Evolutionary conservation across 129 eudicot species (phyloP).

Genomic region (Kitagawia praeruptora): DNA sequence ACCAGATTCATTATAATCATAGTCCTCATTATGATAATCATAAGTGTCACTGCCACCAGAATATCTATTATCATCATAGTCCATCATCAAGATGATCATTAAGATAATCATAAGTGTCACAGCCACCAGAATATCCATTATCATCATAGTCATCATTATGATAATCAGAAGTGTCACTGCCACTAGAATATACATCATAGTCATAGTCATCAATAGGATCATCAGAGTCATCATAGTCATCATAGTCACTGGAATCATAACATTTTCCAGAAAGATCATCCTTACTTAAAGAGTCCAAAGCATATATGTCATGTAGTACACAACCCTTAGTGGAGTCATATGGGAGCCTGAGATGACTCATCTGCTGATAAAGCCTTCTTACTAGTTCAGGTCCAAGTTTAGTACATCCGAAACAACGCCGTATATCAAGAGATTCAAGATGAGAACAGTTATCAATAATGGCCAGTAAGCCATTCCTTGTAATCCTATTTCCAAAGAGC

Average conservation of each 20-base stretch:
- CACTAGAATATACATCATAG: too few species aligned
- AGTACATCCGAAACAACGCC: conserved; percentile 41
- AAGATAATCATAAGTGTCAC: too few species aligned
- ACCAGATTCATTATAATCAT: conserved; percentile 17
- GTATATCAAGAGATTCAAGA: conserved; percentile 65
- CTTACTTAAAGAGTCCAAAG: conserved; percentile 26
- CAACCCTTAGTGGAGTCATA: conserved; percentile 38
- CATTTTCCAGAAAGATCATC: conserved; percentile 30
- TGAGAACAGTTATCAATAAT: conserved; percentile 49
- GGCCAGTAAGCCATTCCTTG: conserved; percentile 52
- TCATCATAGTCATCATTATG: too few species aligned
- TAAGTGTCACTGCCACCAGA: conserved; percentile 24
- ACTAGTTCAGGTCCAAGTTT: conserved; percentile 33
- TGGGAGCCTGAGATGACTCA: conserved; percentile 44
- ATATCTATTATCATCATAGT: neutral
- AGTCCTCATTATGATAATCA: neutral
- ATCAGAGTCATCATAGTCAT: conserved; percentile 26
- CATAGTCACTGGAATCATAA: conserved; percentile 33
- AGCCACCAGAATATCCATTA: too few species aligned
- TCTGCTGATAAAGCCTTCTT: conserved; percentile 36
- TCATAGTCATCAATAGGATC: too few species aligned
- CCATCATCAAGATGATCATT: neutral
- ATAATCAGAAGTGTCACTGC: too few species aligned
- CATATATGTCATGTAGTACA: conserved; percentile 20
- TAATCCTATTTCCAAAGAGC: conserved; percentile 51